Evolutionary conservation across 2,329 filamentous ascomycete species (phyloP).

Genomic region (Hymenoscyphus albidus): DNA sequence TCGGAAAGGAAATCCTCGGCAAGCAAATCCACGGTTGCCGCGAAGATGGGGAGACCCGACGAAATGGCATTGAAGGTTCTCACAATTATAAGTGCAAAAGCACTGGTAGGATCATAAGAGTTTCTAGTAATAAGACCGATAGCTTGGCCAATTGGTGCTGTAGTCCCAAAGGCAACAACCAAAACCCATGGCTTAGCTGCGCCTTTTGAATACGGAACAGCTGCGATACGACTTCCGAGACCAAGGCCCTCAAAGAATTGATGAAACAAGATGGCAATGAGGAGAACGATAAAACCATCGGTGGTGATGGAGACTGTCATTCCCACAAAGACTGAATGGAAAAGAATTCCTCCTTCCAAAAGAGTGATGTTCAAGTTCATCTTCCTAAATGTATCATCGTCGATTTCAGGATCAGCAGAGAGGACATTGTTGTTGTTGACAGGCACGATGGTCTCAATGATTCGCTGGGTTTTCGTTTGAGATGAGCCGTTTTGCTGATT

Average conservation of each 20-base stretch:
- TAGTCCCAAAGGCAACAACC: slow-evolving; percentile 35
- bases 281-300: slow-evolving; percentile 59
- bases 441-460: neutral
- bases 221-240: slow-evolving; percentile 65
- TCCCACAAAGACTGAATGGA: slow-evolving; percentile 73
- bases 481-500: slow-evolving; percentile 26
- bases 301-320: slow-evolving; percentile 69
- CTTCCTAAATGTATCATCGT: slow-evolving; percentile 51
- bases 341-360: slow-evolving; percentile 73
- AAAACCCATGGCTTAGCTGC: slow-evolving; percentile 19
- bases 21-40: slow-evolving; percentile 73
- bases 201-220: slow-evolving; percentile 18
- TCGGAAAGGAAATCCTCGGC: slow-evolving; percentile 77
- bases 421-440: slow-evolving; percentile 4
- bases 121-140: slow-evolving; percentile 72
- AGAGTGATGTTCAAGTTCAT: slow-evolving; percentile 70
- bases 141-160: slow-evolving; percentile 74
- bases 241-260: slow-evolving; percentile 58
- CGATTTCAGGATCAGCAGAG: slow-evolving; percentile 23
- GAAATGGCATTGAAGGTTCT: slow-evolving; percentile 85
- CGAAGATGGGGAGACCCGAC: slow-evolving; percentile 72
- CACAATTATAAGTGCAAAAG: slow-evolving; percentile 71
- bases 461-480: neutral
- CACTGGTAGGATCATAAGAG: slow-evolving; percentile 71
- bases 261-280: slow-evolving; percentile 68